These are phyloP conservation scores for Penstemon eatonii DNA, from an alignment of 257 asterid genomes.

Conservation along the genomic window DNA sequence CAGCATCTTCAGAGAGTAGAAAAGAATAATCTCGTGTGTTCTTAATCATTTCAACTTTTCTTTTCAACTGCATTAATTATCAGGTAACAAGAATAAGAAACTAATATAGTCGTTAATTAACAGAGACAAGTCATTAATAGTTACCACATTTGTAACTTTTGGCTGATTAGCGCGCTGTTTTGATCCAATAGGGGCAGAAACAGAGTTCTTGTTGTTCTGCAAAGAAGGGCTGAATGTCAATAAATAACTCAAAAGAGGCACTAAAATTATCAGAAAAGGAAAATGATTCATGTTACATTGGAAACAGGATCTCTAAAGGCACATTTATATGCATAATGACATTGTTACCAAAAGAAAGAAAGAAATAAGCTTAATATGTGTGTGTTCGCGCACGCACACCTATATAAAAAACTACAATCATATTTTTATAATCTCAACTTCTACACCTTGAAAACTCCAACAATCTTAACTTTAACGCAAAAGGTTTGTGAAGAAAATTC, in stretches of 20 bases:
- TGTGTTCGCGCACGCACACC: no score
- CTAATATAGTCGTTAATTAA: not conserved
- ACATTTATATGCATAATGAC: not conserved
- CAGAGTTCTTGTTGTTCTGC: conserved; percentile 60
- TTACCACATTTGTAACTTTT: conserved; percentile 63
- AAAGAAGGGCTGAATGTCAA: conserved; percentile 21
- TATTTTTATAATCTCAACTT: conserved; percentile 5
- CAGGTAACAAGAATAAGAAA: conserved; percentile 23
- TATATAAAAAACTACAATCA: not conserved
- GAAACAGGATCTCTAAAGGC: not conserved
- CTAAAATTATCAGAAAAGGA: not conserved
- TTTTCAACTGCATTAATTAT: conserved; percentile 52
- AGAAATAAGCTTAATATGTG: no score
- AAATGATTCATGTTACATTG: not conserved
- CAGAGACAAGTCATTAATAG: not conserved
- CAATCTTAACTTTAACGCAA: not conserved
- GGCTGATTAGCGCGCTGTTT: conserved; percentile 46
- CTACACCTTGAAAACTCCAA: not conserved
- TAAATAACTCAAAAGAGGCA: conserved; percentile 2
- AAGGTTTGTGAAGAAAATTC: no score
- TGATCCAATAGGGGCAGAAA: conserved; percentile 41
- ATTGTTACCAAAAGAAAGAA: not conserved
- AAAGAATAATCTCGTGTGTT: conserved; percentile 91
- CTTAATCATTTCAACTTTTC: conserved; percentile 67
- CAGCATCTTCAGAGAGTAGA: conserved; percentile 76